Evolutionary conservation across 768 basidiomycete species (phyloP), one percentile per base, ranked within the genome.

Genomic region (Collybia mongolica): DNA sequence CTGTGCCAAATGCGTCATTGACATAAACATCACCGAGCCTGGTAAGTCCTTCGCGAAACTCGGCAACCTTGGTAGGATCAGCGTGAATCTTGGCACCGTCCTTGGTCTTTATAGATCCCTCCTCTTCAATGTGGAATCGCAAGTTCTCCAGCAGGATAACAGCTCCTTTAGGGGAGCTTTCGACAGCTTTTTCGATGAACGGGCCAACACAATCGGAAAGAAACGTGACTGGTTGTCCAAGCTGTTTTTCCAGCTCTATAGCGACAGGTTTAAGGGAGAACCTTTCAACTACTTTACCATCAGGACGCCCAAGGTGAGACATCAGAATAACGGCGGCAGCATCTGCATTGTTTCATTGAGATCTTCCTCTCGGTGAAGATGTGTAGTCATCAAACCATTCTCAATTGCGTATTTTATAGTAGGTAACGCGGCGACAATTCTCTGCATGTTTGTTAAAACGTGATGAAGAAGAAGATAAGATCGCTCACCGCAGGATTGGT

Each of bases 1-100:
- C 96, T 39, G 96, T 99, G 43, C 96, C 96, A 65, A 99, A 99
- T 20, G 96, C 96, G 67, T 99, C 96, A 74, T 99, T 99, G 68
- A 99, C 79, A 69, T 98, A 98, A 56, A 99, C 88, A 63, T 98
- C 94, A 46, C 95, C 95, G 58, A 99, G 86, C 49, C 77, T 80
- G 49, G 96, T 98, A 59, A 99, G 84, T 29, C 84, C 76, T 64
- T 92, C 85, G 41, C 92, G 81, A 81, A 99, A 99, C 60, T 83
- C 73, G 48, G 85, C 70, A 53, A 98, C 90, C 53, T 81, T 79
- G 44, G 82, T 80, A 18, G 88, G 76, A 66, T 94, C 90, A 38
- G 97, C 96, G 74, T 98, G 98, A 60, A 81, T 88, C 79, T 99
- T 99, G 62, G 86, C 83, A 42, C 94, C 93, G 46, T 96, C 93